Evolutionary conservation across 306 rosid species (phyloP).

Genomic region (Pueraria montana): DNA sequence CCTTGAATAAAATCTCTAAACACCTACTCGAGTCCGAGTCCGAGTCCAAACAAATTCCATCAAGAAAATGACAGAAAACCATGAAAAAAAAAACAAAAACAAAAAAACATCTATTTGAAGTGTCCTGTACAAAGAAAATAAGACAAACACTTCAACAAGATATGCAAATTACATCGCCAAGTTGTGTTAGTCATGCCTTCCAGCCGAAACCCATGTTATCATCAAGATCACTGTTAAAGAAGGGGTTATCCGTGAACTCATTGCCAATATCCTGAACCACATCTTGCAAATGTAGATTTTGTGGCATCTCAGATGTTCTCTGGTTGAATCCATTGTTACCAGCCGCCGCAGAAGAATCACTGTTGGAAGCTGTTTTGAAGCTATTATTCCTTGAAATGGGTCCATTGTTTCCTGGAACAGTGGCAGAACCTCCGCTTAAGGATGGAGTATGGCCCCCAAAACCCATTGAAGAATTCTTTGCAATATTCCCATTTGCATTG

Average conservation of each 20-base stretch:
- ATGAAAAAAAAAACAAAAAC: background rate
- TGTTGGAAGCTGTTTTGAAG: slow-evolving; percentile 81
- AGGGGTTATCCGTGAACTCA: slow-evolving; percentile 73
- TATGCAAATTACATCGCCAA: slow-evolving; percentile 52
- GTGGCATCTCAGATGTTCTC: slow-evolving; percentile 69
- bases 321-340: slow-evolving; percentile 75
- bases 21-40: slow-evolving; percentile 54
- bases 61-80: slow-evolving; percentile 25
- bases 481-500: slow-evolving; percentile 61
- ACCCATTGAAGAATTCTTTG: slow-evolving; percentile 63
- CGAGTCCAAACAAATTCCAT: slow-evolving; percentile 58
- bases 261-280: slow-evolving; percentile 68
- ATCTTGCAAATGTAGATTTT: slow-evolving; percentile 79
- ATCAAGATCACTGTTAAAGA: slow-evolving; percentile 74
- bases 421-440: slow-evolving; percentile 50
- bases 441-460: slow-evolving; percentile 64
- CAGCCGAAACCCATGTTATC: slow-evolving; percentile 77
- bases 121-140: slow-evolving; percentile 76
- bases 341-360: slow-evolving; percentile 76
- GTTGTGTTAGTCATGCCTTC: slow-evolving; percentile 82
- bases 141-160: slow-evolving; percentile 48
- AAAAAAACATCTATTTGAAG: slow-evolving; percentile 51
- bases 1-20: slow-evolving; percentile 53
- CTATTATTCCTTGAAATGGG: slow-evolving; percentile 82
- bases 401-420: slow-evolving; percentile 62